Percentiles rank a stretch among this genome's conserved stretches.
phyloP scores from a whole-genome alignment of 345 rosid species.

The Cochlearia excelsa region DNA sequence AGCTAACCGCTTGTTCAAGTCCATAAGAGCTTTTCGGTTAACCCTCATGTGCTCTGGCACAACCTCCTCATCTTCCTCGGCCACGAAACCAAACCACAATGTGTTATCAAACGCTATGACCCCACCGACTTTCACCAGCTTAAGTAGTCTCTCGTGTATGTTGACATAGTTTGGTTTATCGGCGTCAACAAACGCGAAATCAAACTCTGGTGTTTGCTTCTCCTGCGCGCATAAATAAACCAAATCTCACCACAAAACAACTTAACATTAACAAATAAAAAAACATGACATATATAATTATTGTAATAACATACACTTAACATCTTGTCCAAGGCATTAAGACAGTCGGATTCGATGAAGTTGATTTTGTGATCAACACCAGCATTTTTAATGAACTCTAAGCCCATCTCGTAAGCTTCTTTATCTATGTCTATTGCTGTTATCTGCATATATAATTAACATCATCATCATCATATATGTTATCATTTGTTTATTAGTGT shows the following conservation, averaged over 20 bases:
- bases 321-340: not conserved
- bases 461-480: too few relatives aligned
- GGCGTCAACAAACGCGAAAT: not conserved
- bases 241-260: too few relatives aligned
- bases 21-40: conserved; percentile 31
- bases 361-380: not conserved
- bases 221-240: not conserved
- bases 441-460: not conserved
- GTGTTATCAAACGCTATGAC: conserved; percentile 46
- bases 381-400: not conserved
- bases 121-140: conserved; percentile 32
- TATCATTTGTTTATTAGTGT: too few relatives aligned
- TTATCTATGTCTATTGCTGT: not conserved
- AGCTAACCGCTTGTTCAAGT: conserved; percentile 47
- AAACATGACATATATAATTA: too few relatives aligned
- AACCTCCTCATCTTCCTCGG: not conserved
- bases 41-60: not conserved
- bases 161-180: conserved; percentile 39
- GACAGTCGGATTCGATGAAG: not conserved
- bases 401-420: not conserved
- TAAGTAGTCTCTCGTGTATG: conserved; percentile 34
- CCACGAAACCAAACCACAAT: conserved; percentile 44
- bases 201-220: not conserved
- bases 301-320: not conserved
- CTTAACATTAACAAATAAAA: not conserved